Evolutionary conservation across 192 early-diverging fungal genomes (phyloP).

Genomic region (Entomortierella lignicola): DNA sequence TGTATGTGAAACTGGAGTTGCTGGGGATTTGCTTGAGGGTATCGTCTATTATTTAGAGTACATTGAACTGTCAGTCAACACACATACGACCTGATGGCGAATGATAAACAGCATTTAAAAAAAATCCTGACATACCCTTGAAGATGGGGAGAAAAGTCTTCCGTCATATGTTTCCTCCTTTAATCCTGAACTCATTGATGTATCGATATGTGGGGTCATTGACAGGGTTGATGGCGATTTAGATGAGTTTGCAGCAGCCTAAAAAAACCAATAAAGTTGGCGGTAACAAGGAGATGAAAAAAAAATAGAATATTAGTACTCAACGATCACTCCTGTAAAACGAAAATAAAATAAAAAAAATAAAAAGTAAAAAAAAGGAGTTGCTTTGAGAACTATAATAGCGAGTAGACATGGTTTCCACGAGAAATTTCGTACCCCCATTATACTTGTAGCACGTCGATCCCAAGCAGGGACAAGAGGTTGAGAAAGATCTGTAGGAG

Average conservation of each 20-base stretch:
- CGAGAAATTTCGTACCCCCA: not conserved
- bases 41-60: not conserved
- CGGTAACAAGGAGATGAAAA: no score
- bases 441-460: not conserved
- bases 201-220: not conserved
- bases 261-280: not conserved
- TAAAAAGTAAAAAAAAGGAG: no score
- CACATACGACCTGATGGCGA: not conserved
- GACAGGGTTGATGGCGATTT: not conserved
- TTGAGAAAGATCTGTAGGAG: not conserved
- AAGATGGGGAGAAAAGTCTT: not conserved
- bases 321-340: no score
- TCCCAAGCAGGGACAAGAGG: slow-evolving; percentile 4
- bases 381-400: no score
- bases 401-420: no score
- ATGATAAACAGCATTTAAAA: not conserved
- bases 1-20: slow-evolving; percentile 8
- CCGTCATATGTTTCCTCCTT: slow-evolving; percentile 5
- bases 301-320: no score
- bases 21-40: slow-evolving; percentile 8
- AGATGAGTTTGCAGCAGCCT: not conserved
- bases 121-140: slow-evolving; percentile 3
- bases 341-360: no score
- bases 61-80: not conserved
- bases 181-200: not conserved